These are phyloP conservation scores for Bipolaris oryzae DNA, from an alignment of 2,329 filamentous ascomycete species.

Conservation along the genomic window DNA sequence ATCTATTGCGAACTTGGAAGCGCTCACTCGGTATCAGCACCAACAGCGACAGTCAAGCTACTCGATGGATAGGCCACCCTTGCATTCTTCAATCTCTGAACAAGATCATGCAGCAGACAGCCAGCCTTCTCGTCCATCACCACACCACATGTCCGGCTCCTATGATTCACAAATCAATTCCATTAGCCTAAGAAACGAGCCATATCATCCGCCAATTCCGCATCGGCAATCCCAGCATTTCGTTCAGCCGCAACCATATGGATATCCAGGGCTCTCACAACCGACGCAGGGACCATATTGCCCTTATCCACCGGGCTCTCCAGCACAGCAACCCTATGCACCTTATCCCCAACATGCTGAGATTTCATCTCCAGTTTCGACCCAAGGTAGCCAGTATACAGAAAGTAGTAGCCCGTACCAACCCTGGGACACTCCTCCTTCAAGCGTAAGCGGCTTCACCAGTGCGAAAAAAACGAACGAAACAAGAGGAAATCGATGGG, in stretches of 20 bases:
- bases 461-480: neutral
- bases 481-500: neutral
- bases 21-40: slow-evolving; percentile 14
- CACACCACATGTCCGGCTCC: neutral
- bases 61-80: neutral
- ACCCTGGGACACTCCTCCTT: slow-evolving; percentile 12
- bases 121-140: neutral
- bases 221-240: neutral
- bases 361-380: slow-evolving; percentile 4
- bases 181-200: neutral
- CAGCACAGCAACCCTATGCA: neutral
- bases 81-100: slow-evolving; percentile 7
- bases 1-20: slow-evolving; percentile 13
- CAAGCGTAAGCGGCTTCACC: neutral
- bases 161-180: neutral
- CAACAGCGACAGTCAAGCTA: slow-evolving; percentile 16
- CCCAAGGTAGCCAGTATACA: slow-evolving; percentile 17
- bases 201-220: neutral
- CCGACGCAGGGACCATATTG: neutral
- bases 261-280: neutral
- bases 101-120: slow-evolving; percentile 8
- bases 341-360: neutral
- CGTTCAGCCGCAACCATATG: neutral
- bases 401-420: slow-evolving; percentile 2
- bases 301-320: neutral